Base-by-base conservation (phyloP, 1,284 basidiomycete genomes). In the Tilletia horrida region DNA sequence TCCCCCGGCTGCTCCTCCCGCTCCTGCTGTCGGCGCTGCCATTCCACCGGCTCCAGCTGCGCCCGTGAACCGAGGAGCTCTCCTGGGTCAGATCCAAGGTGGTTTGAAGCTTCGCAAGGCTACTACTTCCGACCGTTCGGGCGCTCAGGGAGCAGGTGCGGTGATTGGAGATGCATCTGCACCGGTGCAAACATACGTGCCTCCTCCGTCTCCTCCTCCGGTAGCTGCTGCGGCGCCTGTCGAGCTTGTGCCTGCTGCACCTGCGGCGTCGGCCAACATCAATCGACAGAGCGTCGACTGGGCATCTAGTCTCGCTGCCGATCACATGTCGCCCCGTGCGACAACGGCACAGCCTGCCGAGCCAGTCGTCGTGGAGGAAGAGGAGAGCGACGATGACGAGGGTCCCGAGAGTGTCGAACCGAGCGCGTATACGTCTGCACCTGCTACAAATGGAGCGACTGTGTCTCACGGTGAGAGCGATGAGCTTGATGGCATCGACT, bases 251-350 rank as follows among this genome's bases (percentile, higher is more conserved):
- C 71, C 75, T 25, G 76, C 72, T n/a, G 66, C 71, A 9, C 72
- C 81, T 11, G 63, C 69, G 57, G 66, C 71, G 3, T 64, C 72
- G 47, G 68, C 67, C 81, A 67, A 86, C 52, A 66, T 83, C 64
- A 88, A 91, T 77, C 86, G 90, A 69, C 90, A 93, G 81, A 90
- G 89, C 29, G 90, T 96, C 11, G 93, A 93, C 78, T 97, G 94
- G 94, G 91, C 92, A 80, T 87, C 88, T 66, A 90, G 88, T 47
- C 85, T 95, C n/a, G 93, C 93, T 9, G 89, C 89, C 48, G 91
- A 95, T 82, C 76, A 76, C 66, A 75, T 76, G 81, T 82, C 55
- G 14, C 29, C 55, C 14, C 55, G 27, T 1, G 35, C 27, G 27
- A 27, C 55, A 62, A 82, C 86, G 18, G 83, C 85, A 67, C 86